Evolutionary conservation across 2,329 filamentous ascomycete genomes (phyloP).

Genomic region (Chaetomium sp.): DNA sequence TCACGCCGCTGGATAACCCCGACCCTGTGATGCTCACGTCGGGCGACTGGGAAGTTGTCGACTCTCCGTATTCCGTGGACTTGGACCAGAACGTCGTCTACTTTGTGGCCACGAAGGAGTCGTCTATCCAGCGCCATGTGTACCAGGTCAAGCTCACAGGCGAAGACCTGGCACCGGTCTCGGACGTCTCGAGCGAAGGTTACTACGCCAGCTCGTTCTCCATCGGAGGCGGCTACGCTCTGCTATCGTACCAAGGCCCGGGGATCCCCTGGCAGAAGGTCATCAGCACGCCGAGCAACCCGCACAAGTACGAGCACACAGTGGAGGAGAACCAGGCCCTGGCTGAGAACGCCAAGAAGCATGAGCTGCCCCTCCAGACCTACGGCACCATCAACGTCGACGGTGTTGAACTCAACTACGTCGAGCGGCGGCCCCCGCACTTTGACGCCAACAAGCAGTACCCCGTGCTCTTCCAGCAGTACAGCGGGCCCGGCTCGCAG

Average conservation of each 20-base stretch:
- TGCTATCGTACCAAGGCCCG: conserved; percentile 81
- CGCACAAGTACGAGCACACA: conserved; percentile 56
- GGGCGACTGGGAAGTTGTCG: conserved; percentile 86
- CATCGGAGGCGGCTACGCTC: conserved; percentile 67
- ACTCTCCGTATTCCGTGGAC: conserved; percentile 78
- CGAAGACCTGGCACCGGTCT: conserved; percentile 63
- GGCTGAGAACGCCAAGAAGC: conserved; percentile 60
- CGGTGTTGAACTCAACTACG: conserved; percentile 60
- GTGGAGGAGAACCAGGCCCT: conserved; percentile 75
- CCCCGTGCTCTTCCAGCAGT: conserved; percentile 90
- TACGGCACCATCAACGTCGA: conserved; percentile 84
- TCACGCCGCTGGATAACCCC: conserved; percentile 75
- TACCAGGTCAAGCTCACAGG: conserved; percentile 86
- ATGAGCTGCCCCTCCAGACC: conserved; percentile 75
- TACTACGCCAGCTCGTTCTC: conserved; percentile 86
- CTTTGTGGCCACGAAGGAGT: conserved; percentile 79
- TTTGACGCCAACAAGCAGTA: conserved; percentile 81
- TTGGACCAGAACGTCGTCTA: conserved; percentile 82
- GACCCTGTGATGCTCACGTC: conserved; percentile 81
- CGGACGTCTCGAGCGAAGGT: conserved; percentile 64
- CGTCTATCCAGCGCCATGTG: conserved; percentile 81
- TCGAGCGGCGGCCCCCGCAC: conserved; percentile 85
- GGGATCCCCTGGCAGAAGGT: conserved; percentile 87
- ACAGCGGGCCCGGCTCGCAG: conserved; percentile 92
- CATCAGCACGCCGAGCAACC: conserved; percentile 69